A percentile compares a stretch with the other conserved stretches of the same genome.
Conservation (phyloP, 1,139 yeast species). For the Nadsonia commutata region DNA sequence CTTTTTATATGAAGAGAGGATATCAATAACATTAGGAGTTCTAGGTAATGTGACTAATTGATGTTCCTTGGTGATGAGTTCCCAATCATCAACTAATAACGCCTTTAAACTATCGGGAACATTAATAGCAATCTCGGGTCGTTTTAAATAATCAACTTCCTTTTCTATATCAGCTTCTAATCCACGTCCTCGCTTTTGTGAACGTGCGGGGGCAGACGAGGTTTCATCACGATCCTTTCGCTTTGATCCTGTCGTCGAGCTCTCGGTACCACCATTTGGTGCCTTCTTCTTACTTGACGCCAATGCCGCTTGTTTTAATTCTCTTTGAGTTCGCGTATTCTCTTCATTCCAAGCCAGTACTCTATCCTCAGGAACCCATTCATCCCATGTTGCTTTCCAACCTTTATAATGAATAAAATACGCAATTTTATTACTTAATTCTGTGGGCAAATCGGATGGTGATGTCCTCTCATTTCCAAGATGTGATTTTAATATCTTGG, state of each 20-base stretch:
- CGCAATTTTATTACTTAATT: slow-evolving; percentile 26
- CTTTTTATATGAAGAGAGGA: slow-evolving; percentile 34
- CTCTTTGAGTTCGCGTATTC: slow-evolving; percentile 49
- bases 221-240: slow-evolving; percentile 6
- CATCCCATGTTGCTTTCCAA: slow-evolving; percentile 95
- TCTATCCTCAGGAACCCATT: slow-evolving; percentile 72
- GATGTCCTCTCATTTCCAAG: slow-evolving; percentile 2
- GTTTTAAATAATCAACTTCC: slow-evolving; percentile 27
- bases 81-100: slow-evolving; percentile 85
- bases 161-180: slow-evolving; percentile 27
- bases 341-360: slow-evolving; percentile 57
- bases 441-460: slow-evolving; percentile 33
- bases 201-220: slow-evolving; percentile 4
- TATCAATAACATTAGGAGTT: slow-evolving; percentile 33
- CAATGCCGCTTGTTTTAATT: slow-evolving; percentile 38
- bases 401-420: slow-evolving; percentile 84
- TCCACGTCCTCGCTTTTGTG: slow-evolving; percentile 20
- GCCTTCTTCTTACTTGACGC: slow-evolving; percentile 20
- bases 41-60: slow-evolving; percentile 52
- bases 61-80: slow-evolving; percentile 65
- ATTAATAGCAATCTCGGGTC: slow-evolving; percentile 37
- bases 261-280: slow-evolving; percentile 3
- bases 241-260: slow-evolving; percentile 1
- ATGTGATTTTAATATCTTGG: slow-evolving; percentile 47
- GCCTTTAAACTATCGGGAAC: slow-evolving; percentile 58